Evolutionary conservation across 257 asterid genomes (phyloP).

Genomic region (Cinchona pubescens): DNA sequence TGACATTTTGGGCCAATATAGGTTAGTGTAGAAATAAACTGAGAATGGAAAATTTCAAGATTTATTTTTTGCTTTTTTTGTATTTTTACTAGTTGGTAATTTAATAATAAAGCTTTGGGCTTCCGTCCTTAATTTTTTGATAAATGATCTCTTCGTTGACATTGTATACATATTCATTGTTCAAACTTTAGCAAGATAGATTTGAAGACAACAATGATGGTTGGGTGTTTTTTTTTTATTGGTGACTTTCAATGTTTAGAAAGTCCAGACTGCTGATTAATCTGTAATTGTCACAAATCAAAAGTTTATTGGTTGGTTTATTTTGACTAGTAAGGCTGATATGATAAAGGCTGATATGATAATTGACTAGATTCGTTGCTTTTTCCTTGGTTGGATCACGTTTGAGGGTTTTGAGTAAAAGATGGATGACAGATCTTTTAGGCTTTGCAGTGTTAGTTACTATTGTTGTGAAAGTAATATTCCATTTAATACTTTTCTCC

Average conservation of each 20-base stretch:
- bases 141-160: too few relatives aligned
- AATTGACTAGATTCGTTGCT: background rate
- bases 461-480: background rate
- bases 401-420: background rate
- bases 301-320: background rate
- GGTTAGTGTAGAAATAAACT: background rate
- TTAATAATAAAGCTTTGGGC: background rate
- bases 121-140: too few relatives aligned
- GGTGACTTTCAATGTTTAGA: background rate
- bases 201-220: background rate
- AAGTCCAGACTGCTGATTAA: background rate
- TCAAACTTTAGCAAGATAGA: background rate
- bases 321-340: background rate
- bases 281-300: background rate
- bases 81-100: background rate
- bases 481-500: background rate
- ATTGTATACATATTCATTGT: too few relatives aligned
- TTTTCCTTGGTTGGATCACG: too few relatives aligned
- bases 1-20: conserved; percentile 5
- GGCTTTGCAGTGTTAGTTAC: background rate
- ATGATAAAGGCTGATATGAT: background rate
- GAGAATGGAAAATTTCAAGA: background rate
- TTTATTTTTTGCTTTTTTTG: too few relatives aligned
- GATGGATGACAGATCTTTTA: background rate
- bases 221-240: too few relatives aligned